Evolutionary conservation across 2,329 filamentous ascomycete species (phyloP), one percentile per base, ranked within the genome.

Genomic region (Fusarium metavorans): DNA sequence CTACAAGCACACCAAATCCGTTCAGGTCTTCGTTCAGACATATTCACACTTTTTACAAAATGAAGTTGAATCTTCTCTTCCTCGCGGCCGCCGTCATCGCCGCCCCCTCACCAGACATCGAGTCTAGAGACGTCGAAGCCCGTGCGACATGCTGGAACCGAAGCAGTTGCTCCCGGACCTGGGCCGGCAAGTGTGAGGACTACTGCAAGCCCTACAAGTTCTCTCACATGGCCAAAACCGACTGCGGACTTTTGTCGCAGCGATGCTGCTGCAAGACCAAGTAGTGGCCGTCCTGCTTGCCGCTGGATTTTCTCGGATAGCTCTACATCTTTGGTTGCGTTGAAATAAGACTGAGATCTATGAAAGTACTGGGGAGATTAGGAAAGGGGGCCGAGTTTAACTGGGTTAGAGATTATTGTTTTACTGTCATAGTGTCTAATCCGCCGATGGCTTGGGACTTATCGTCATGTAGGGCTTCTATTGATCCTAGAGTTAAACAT

Each of bases 181-280:
- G 63, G 63, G 23, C 11, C 20, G 63, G 63, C 23, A 65, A 65
- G 9, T 65, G 63, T 6, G 52, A 59, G 54, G 63, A 65, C 23
- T 65, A 65, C 63, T 65, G 63, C 63, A 50, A 59, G 6, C 63
- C 63, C 18, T 65, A 65, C 54, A 65, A 65, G 54, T 65, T 59
- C 54, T 65, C 63, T 6, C 63, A 65, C 30, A 65, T 65, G 63
- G 63, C 63, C 30, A 65, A n/a, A 20, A 65, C 63, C 39, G 63
- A 65, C 63, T 65, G 63, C 14, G 39, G 52, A 14, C 2, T 32
- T 6, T 16, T 65, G 11, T 56, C 63, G 8, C 23, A 65, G 56
- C 56, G 64, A 16, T 66, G 64, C 34, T 66, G 63, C 54, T 65
- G 63, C 54, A 65, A 66, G 57, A 62, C 64, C 5, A 60, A 63